These are phyloP conservation scores for Calonectria hawksworthii DNA, from an alignment of 2,329 filamentous ascomycete genomes.

Conservation along the genomic window DNA sequence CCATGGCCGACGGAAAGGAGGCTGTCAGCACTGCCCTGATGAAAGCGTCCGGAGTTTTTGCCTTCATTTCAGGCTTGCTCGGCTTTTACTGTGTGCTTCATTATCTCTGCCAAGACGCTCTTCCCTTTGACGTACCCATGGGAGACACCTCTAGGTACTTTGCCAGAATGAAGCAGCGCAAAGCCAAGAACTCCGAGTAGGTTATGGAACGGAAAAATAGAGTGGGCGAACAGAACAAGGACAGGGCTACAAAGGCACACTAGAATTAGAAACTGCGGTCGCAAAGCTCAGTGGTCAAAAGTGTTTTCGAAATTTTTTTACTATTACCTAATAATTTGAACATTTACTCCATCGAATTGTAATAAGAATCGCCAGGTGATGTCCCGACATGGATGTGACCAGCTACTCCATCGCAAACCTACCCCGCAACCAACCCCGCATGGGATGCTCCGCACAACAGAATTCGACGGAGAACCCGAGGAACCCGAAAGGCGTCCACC, in stretches of 20 bases:
- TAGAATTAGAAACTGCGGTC: neutral
- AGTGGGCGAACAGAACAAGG: neutral
- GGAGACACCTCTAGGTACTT: constrained; percentile 36
- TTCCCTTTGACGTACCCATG: constrained; percentile 43
- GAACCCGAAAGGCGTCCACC: neutral
- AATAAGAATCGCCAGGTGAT: neutral
- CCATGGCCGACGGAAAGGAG: constrained; percentile 43
- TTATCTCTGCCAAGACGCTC: constrained; percentile 43
- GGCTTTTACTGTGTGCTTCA: constrained; percentile 44
- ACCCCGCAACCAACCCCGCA: neutral
- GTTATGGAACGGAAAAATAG: neutral
- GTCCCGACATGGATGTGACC: neutral
- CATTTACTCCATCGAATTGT: too few relatives aligned
- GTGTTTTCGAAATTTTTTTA: neutral
- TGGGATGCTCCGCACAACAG: neutral
- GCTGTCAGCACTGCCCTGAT: constrained; percentile 27
- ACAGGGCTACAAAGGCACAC: neutral
- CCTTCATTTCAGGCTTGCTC: constrained; percentile 42
- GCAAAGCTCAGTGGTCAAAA: neutral
- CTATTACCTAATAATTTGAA: too few relatives aligned
- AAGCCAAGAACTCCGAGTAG: neutral
- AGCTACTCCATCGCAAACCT: neutral
- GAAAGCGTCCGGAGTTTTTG: constrained; percentile 43
- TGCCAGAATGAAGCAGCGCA: constrained; percentile 3
- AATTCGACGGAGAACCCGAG: neutral